Evolutionary conservation across 208 protist genomes (phyloP), one percentile per base, ranked within the genome.

Genomic region (Acanthamoeba triangularis): DNA sequence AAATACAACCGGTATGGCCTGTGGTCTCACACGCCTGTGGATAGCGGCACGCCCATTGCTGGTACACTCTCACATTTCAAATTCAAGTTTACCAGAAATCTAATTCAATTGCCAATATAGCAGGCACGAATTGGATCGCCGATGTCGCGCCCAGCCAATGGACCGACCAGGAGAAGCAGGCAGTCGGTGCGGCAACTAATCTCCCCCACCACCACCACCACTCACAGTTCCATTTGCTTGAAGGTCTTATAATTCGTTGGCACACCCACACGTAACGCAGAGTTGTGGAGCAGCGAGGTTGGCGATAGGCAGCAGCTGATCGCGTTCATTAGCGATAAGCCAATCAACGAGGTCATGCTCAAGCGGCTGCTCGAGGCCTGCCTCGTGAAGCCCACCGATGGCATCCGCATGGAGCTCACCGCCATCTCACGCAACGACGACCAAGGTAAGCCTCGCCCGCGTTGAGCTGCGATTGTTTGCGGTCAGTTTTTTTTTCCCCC

Each of bases 321-420:
- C 8, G 33, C 72, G 4, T 52, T 80, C 18, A 80, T 80, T 20
- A 80, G 72, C 37, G 16, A 41, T 16, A 80, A 80, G 14, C 72
- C 72, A 2, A 80, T 80, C 37, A 80, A 80, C 41, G 72, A 80
- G 1, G 18, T 25, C 25, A 80, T 80, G 72, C 72, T 80, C 72
- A 80, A 80, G 72, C 72, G 72, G 72, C 72, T 80, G 33, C 35
- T 80, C 5, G 72, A 80, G 72, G 72, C 41, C 35, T 80, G 72
- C 41, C 72, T 80, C 8, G 20, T 80, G 8, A 80, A 80, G 41
- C 72, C 72, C 72, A 49, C 72, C 30, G 72, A 80, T 20, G 72
- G 72, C 14, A 33, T 80, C 10, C 37, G n/a, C 1, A 49, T 80
- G 33, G n/a, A 5, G 20, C 5, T 80, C 37, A 44, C 28, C 14